Base-by-base conservation (phyloP, 257 asterid species). In the Henckelia pumila region DNA sequence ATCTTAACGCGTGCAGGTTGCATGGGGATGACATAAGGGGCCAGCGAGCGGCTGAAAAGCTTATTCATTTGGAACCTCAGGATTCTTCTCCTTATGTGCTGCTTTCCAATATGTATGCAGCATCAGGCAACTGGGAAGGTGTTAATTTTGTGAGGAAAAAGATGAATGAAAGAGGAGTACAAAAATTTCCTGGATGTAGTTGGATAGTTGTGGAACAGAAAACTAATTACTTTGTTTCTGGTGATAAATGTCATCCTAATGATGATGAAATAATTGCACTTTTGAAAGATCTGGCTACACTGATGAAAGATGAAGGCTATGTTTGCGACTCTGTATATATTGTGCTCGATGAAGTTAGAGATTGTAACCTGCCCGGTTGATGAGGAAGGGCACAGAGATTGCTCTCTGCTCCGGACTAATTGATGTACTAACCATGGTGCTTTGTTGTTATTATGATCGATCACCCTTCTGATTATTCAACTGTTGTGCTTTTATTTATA, bases 21-120 rank as follows among this genome's bases (percentile, higher is more conserved):
- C 96, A 93, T 2, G 95, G 95, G n/a, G 96, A 93, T 56, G 90
- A 86, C 5, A 50, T 24, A 10, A 82, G 95, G 78, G 99, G 97
- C 61, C 77, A 73, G 59, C 79, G 21, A 26, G 96, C 97, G 10
- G 97, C 96, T 19, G 85, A 83, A 63, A 93, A 86, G 78, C 94
- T 93, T 28, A 73, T 86, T 57, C 83, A 86, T 78, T 29, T 88
- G 89, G 95, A 88, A 60, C 95, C 99, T 8, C 86, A 67, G 8
- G 83, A 78, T 65, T 82, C 97, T 37, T 80, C 96, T 29, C 72
- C 89, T 16, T 93, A 90, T 72, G 87, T 93, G 59, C 81, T 86
- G 76, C 97, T 93, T 71, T 86, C 97, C 1, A 80, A 83, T 63
- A 85, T 90, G 57, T 91, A 90, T 64, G 97, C 97, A 7, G 86